These are phyloP conservation scores for Psidium guajava DNA, from an alignment of 345 rosid genomes.

Conservation along the genomic window DNA sequence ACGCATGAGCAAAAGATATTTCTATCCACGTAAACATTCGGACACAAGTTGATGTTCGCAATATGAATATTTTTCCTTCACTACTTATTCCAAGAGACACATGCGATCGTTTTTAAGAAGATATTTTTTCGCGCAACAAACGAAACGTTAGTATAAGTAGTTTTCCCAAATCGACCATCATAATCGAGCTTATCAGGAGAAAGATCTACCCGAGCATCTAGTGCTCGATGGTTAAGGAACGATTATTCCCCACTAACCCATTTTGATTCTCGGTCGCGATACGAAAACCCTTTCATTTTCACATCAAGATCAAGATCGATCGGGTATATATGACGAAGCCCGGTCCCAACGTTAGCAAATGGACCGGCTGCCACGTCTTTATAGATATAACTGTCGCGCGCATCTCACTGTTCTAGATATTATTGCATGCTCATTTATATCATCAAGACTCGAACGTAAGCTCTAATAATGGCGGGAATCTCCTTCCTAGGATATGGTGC, in stretches of 20 bases:
- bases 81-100: too few relatives aligned
- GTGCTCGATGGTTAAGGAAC: too few relatives aligned
- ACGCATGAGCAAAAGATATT: too few relatives aligned
- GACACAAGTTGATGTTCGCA: too few relatives aligned
- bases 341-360: neutral
- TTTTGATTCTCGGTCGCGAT: neutral
- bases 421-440: neutral
- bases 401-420: neutral
- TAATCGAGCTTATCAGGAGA: too few relatives aligned
- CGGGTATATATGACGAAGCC: rapidly evolving
- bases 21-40: too few relatives aligned
- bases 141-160: too few relatives aligned
- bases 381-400: neutral
- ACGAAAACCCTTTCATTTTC: neutral
- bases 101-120: too few relatives aligned
- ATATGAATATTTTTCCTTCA: too few relatives aligned
- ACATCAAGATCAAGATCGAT: rapidly evolving
- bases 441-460: neutral
- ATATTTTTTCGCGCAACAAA: too few relatives aligned
- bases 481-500: neutral
- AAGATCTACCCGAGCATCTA: too few relatives aligned
- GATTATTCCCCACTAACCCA: rapidly evolving
- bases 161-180: too few relatives aligned
- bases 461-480: neutral
- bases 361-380: neutral